phyloP scores from a whole-genome alignment of 2,329 filamentous ascomycete genomes.

The Setomelanomma holmii region DNA sequence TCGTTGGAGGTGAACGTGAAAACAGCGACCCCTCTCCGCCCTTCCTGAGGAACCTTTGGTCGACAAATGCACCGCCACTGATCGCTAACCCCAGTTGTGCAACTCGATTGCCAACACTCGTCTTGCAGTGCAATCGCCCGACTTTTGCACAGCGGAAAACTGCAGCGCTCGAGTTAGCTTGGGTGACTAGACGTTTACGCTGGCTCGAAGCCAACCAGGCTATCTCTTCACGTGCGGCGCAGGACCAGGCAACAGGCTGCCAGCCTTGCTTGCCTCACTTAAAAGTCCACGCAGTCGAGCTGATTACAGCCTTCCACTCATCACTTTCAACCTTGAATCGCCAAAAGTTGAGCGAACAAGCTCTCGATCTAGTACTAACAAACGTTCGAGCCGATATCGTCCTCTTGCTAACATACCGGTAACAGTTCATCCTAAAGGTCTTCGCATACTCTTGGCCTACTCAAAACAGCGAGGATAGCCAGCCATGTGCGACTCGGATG shows the following conservation, averaged over 20 bases:
- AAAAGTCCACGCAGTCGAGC: background rate
- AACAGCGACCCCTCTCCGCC: too few relatives aligned
- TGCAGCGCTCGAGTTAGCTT: background rate
- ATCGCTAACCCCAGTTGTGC: background rate
- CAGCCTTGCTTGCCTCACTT: background rate
- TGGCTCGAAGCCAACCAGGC: background rate
- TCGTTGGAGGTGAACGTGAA: too few relatives aligned
- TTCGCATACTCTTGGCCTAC: too few relatives aligned
- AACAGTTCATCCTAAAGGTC: too few relatives aligned
- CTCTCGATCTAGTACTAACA: too few relatives aligned
- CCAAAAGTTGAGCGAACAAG: too few relatives aligned
- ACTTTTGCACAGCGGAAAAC: background rate
- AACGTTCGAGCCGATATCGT: too few relatives aligned
- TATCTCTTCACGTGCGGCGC: background rate
- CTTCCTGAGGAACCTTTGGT: too few relatives aligned
- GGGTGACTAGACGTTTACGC: background rate
- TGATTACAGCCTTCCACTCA: too few relatives aligned
- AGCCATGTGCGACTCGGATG: background rate
- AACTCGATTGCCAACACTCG: background rate
- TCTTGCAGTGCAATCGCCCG: background rate
- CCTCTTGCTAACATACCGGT: too few relatives aligned
- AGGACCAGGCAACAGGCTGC: background rate
- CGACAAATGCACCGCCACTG: background rate
- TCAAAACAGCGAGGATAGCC: background rate
- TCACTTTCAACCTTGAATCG: background rate